Conservation (phyloP, 164 flowering plant species). For the Vitis vinifera region DNA sequence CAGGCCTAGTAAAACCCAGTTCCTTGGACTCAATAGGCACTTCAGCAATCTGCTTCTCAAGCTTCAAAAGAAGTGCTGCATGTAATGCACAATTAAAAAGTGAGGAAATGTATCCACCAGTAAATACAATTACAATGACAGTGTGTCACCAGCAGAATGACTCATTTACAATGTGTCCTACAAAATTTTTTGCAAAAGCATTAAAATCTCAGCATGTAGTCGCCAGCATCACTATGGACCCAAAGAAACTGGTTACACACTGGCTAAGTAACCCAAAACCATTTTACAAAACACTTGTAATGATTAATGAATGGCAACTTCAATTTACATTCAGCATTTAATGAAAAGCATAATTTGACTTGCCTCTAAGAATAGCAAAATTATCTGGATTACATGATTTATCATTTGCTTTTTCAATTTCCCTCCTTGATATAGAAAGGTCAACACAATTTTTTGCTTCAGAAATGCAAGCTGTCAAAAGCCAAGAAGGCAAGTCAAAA, state of each 20-base stretch:
- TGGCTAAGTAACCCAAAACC: too few species aligned
- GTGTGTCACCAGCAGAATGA: too few species aligned
- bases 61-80: slow-evolving; percentile 91
- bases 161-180: too few species aligned
- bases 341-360: background rate
- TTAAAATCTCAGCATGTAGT: too few species aligned
- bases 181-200: too few species aligned
- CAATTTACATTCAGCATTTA: background rate
- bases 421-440: slow-evolving; percentile 57
- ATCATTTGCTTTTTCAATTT: slow-evolving; percentile 42
- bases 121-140: too few species aligned
- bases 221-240: too few species aligned
- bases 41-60: slow-evolving; percentile 81
- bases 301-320: background rate
- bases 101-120: background rate
- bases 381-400: slow-evolving; percentile 66
- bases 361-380: slow-evolving; percentile 92
- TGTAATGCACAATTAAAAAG: slow-evolving; percentile 1
- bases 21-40: slow-evolving; percentile 79
- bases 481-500: slow-evolving; percentile 77
- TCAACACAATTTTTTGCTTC: slow-evolving; percentile 84
- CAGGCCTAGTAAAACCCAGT: slow-evolving; percentile 88
- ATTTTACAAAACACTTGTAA: background rate
- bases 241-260: too few species aligned
- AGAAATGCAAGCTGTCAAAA: slow-evolving; percentile 77